A percentile compares a stretch with the other conserved stretches of the same genome.
Evolutionary conservation across 2,329 filamentous ascomycete genomes (phyloP).

Genomic region (Beauveria asiatica): DNA sequence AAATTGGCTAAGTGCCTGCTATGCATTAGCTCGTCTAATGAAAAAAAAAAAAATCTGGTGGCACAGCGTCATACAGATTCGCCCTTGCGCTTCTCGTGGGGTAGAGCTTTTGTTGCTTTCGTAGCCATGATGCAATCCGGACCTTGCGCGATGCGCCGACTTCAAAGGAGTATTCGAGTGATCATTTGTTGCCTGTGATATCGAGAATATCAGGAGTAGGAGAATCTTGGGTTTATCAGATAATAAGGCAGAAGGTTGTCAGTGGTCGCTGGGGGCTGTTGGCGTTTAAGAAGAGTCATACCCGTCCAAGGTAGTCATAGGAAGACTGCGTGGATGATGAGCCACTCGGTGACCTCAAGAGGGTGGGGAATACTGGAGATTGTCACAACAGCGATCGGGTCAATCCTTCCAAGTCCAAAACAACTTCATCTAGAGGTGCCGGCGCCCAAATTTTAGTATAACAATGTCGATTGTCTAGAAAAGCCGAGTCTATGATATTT

Average conservation of each 20-base stretch:
- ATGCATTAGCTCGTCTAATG: background rate
- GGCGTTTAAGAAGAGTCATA: conserved; percentile 3
- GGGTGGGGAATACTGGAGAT: background rate
- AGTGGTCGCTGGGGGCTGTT: background rate
- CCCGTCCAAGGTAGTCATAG: background rate
- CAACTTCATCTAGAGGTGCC: background rate
- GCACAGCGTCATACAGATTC: conserved; percentile 54
- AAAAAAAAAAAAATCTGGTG: conserved; percentile 16
- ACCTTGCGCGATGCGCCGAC: conserved; percentile 15
- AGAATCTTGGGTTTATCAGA: background rate
- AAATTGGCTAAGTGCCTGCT: conserved; percentile 79
- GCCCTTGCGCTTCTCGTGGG: conserved; percentile 75
- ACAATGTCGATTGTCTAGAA: too few relatives aligned
- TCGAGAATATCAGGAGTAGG: background rate
- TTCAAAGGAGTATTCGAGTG: conserved; percentile 19
- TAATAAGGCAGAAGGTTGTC: background rate
- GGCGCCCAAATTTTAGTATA: too few relatives aligned
- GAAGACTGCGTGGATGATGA: conserved; percentile 5
- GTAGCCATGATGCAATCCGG: conserved; percentile 38
- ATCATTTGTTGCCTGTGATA: conserved; percentile 19
- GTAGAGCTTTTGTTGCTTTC: conserved; percentile 52
- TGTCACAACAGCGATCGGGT: background rate
- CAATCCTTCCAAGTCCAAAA: background rate
- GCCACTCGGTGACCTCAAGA: conserved; percentile 2
- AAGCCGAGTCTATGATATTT: background rate